phyloP scores from a whole-genome alignment of 108 stramenopile genomes.

The Parietichytrium sp. region DNA sequence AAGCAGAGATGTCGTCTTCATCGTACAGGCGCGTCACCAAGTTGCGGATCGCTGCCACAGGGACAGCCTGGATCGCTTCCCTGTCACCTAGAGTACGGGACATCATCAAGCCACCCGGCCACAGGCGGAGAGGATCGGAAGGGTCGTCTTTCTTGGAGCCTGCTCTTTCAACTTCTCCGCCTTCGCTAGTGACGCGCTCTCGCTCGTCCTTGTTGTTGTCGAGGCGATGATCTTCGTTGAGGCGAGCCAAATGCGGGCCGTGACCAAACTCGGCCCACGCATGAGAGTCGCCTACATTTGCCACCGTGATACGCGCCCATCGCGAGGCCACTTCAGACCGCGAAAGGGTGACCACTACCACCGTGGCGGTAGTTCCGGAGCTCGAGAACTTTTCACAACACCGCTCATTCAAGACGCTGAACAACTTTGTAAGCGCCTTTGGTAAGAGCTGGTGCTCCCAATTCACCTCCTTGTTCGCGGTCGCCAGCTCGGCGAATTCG shows the following conservation, averaged over 20 bases:
- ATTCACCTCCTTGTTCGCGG: background rate
- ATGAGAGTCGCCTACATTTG: constrained; percentile 31
- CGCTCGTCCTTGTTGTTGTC: background rate
- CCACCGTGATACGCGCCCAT: constrained; percentile 3
- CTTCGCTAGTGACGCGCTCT: background rate
- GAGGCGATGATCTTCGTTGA: constrained; percentile 1
- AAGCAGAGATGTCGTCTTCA: background rate
- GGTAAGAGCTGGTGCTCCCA: constrained; percentile 30
- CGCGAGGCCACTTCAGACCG: too few relatives aligned
- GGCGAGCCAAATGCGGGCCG: background rate
- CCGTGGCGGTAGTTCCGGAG: constrained; percentile 12
- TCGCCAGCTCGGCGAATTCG: background rate
- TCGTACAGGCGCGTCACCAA: background rate
- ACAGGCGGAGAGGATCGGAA: constrained; percentile 11
- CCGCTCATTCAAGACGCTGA: background rate
- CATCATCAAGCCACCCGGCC: constrained; percentile 36
- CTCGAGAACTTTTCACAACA: background rate
- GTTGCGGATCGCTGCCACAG: background rate
- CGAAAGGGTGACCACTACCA: background rate
- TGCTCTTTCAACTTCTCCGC: background rate
- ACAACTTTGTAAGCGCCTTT: background rate
- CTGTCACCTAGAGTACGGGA: constrained; percentile 9
- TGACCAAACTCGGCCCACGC: background rate
- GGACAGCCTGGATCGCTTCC: background rate
- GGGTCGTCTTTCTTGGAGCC: background rate